phyloP scores from a whole-genome alignment of 208 protist species.

The Leishmania aethiopica region DNA sequence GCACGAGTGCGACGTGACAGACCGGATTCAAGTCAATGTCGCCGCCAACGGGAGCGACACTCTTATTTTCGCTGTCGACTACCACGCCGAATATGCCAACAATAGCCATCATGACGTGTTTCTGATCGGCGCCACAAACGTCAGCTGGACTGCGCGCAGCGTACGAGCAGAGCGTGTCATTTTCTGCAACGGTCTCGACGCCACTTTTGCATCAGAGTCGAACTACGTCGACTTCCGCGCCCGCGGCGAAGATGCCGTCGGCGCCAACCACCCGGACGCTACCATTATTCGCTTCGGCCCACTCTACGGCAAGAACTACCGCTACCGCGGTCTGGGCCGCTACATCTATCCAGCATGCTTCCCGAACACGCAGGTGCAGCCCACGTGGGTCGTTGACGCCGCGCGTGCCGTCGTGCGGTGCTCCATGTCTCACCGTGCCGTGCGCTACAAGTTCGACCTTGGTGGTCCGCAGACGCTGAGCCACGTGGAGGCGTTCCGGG shows the following conservation, averaged over 20 bases:
- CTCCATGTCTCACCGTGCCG: slow-evolving; percentile 80
- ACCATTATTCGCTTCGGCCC: slow-evolving; percentile 91
- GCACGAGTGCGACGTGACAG: slow-evolving; percentile 92
- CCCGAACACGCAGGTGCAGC: slow-evolving; percentile 89
- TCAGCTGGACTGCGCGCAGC: slow-evolving; percentile 91
- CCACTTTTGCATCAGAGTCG: slow-evolving; percentile 91
- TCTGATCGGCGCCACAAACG: slow-evolving; percentile 86
- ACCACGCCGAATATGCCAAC: slow-evolving; percentile 90
- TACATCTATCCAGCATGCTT: slow-evolving; percentile 90
- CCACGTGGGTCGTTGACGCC: slow-evolving; percentile 92
- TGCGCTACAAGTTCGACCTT: slow-evolving; percentile 93
- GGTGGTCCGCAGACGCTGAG: slow-evolving; percentile 87
- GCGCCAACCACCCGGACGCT: slow-evolving; percentile 89
- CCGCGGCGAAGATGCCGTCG: slow-evolving; percentile 86
- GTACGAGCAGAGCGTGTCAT: slow-evolving; percentile 90
- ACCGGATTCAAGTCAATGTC: slow-evolving; percentile 92
- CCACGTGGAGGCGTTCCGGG: slow-evolving; percentile 87
- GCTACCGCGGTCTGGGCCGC: slow-evolving; percentile 89
- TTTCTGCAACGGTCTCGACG: slow-evolving; percentile 91
- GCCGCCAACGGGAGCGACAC: slow-evolving; percentile 91
- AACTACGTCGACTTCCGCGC: slow-evolving; percentile 93
- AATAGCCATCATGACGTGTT: slow-evolving; percentile 94
- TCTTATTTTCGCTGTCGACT: slow-evolving; percentile 91
- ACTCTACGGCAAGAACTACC: slow-evolving; percentile 89
- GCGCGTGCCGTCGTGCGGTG: slow-evolving; percentile 85